A percentile compares a stretch with the other conserved stretches of the same genome.
These are phyloP conservation scores for Starmerella potacharoeniae DNA, from an alignment of 805 yeast genomes.

Conservation along the genomic window DNA sequence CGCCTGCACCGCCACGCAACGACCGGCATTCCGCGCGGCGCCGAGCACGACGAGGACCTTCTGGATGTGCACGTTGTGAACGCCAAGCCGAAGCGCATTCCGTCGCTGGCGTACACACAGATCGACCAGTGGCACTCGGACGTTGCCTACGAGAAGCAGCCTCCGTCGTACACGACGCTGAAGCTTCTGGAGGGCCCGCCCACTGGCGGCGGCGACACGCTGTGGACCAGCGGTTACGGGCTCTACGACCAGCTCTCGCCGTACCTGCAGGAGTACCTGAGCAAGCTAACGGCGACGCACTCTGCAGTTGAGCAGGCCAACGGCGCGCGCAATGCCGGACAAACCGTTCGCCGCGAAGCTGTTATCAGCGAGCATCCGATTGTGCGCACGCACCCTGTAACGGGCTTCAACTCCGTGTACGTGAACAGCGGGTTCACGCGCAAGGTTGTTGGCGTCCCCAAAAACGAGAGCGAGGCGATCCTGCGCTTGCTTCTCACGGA, in stretches of 20 bases:
- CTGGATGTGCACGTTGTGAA: constrained; percentile 28
- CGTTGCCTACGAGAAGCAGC: constrained; percentile 61
- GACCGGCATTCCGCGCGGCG: constrained; percentile 32
- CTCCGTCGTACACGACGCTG: constrained; percentile 50
- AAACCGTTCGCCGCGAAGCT: constrained; percentile 53
- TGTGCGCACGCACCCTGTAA: constrained; percentile 62
- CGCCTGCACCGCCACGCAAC: constrained; percentile 43
- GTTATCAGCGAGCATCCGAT: constrained; percentile 58
- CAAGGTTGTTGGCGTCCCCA: constrained; percentile 55
- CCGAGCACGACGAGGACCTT: constrained; percentile 51
- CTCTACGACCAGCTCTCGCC: constrained; percentile 44
- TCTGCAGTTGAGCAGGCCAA: constrained; percentile 53
- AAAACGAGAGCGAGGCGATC: constrained; percentile 51
- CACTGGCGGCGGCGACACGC: constrained; percentile 49
- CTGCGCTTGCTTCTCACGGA: constrained; percentile 44
- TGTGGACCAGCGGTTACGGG: constrained; percentile 42
- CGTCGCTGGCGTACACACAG: constrained; percentile 25
- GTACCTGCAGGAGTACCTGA: constrained; percentile 35
- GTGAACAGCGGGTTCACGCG: constrained; percentile 53
- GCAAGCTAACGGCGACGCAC: constrained; percentile 50
- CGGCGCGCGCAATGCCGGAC: constrained; percentile 40
- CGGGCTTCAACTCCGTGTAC: constrained; percentile 49
- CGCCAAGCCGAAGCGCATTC: constrained; percentile 22
- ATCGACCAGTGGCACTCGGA: constrained; percentile 54
- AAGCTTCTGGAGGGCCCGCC: constrained; percentile 42